Percentiles rank a stretch among this genome's conserved stretches.
Conservation (phyloP, 73 alveolate species). For the Paramecium caudatum region DNA sequence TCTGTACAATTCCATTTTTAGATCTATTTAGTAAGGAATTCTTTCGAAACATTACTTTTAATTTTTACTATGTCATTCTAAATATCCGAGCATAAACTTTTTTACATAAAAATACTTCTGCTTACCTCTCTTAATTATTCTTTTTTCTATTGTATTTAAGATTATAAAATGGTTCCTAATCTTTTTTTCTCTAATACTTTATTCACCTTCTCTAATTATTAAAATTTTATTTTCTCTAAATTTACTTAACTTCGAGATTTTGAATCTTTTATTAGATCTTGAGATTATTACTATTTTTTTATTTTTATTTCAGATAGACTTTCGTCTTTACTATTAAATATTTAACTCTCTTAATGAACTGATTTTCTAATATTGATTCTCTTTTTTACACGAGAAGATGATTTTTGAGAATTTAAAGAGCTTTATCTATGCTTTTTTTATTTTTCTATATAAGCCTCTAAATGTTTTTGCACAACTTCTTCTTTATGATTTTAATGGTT, state of each 20-base stretch:
- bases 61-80: slow-evolving; percentile 23
- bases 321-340: not conserved
- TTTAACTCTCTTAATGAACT: not conserved
- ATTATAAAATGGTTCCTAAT: not conserved
- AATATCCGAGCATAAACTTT: not conserved
- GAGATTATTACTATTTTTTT: not conserved
- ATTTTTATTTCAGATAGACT: not conserved
- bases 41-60: slow-evolving; percentile 47
- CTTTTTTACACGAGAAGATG: not conserved
- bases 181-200: slow-evolving; percentile 22
- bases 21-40: not conserved
- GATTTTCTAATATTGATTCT: not conserved
- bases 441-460: not conserved
- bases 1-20: slow-evolving; percentile 26
- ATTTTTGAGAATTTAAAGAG: slow-evolving; percentile 9
- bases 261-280: not conserved
- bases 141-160: not conserved
- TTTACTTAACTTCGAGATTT: slow-evolving; percentile 32
- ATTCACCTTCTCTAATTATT: not conserved
- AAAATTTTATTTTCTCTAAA: not conserved
- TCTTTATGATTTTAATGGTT: not conserved
- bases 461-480: not conserved
- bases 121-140: slow-evolving; percentile 8
- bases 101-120: not conserved
- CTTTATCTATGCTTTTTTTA: not conserved